Conservation (phyloP, 345 rosid genomes). For the Syzygium grande region DNA sequence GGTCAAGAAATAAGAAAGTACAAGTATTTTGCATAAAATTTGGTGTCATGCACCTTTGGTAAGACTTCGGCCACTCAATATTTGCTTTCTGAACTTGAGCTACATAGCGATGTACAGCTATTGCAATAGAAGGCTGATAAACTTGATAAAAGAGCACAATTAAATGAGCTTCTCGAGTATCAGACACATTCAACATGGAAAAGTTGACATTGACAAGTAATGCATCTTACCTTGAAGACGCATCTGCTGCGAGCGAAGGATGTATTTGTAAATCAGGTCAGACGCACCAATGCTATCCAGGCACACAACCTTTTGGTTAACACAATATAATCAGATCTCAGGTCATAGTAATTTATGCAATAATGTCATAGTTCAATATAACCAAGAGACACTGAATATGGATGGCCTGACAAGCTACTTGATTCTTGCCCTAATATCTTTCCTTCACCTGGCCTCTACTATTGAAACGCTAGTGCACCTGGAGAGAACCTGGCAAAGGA, state of each 20-base stretch:
- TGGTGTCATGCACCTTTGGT: constrained; percentile 47
- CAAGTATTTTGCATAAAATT: neutral
- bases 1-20: neutral
- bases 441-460: too few relatives aligned
- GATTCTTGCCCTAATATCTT: too few relatives aligned
- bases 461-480: too few relatives aligned
- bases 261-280: constrained; percentile 58
- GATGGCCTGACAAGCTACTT: too few relatives aligned
- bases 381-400: too few relatives aligned
- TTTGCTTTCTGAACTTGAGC: constrained; percentile 78
- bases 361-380: neutral
- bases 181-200: neutral
- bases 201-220: neutral
- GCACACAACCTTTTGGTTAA: constrained; percentile 50
- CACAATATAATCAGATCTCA: neutral
- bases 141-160: constrained; percentile 28
- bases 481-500: too few relatives aligned
- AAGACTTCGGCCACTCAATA: constrained; percentile 92
- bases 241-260: constrained; percentile 74
- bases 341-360: neutral
- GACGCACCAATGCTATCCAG: constrained; percentile 63
- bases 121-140: constrained; percentile 62
- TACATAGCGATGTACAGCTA: constrained; percentile 52
- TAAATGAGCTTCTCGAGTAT: neutral
- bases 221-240: constrained; percentile 47